phyloP scores from a whole-genome alignment of 805 yeast species.

The Candida nitratophila region DNA sequence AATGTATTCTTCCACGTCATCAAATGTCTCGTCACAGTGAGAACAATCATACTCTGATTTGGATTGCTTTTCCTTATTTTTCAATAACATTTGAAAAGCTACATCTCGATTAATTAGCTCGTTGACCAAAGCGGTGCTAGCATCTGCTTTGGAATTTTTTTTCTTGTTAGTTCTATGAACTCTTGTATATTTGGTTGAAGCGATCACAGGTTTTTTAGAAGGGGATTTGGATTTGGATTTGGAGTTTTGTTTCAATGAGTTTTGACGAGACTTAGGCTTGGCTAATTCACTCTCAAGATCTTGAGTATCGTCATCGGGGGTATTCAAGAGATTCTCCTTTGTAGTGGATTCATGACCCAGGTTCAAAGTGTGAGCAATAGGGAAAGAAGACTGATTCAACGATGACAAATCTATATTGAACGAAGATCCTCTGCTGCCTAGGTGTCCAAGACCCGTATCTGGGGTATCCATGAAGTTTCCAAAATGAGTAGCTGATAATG shows the following conservation, averaged over 20 bases:
- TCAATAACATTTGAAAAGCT: conserved; percentile 23
- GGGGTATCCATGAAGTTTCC: neutral
- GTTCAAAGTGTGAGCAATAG: neutral
- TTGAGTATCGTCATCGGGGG: neutral
- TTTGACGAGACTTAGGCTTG: too few relatives aligned
- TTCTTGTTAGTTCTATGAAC: neutral
- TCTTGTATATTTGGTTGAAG: too few relatives aligned
- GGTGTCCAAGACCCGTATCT: too few relatives aligned
- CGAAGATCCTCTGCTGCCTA: too few relatives aligned
- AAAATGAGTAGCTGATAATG: neutral
- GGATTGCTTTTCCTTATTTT: conserved; percentile 19
- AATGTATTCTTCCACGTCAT: conserved; percentile 21
- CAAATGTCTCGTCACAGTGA: conserved; percentile 36
- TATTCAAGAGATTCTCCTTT: neutral
- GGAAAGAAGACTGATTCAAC: neutral
- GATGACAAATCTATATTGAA: neutral
- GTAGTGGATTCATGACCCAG: neutral
- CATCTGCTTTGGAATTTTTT: neutral
- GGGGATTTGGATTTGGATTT: too few relatives aligned
- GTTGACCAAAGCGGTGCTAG: neutral
- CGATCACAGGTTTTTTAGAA: too few relatives aligned
- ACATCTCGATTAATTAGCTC: neutral
- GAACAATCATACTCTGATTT: conserved; percentile 37
- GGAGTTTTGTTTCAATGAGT: too few relatives aligned
- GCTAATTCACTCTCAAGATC: too few relatives aligned